phyloP scores from a whole-genome alignment of 805 yeast genomes.

The Candida cerambycidarum region DNA sequence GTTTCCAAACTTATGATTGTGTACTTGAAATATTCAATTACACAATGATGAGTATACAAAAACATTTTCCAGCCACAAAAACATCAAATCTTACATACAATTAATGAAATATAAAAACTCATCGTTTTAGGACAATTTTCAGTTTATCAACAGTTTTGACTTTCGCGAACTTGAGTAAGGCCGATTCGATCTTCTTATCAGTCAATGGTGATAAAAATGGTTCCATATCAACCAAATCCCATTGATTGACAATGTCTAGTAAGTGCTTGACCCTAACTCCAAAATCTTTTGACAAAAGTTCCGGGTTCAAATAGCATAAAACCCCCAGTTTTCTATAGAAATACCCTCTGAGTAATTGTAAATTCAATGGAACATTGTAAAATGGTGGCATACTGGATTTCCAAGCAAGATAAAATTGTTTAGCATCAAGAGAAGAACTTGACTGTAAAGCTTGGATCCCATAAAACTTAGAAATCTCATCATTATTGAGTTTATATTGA shows the following conservation, averaged over 20 bases:
- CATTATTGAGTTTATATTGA: slow-evolving; percentile 40
- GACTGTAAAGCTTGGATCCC: slow-evolving; percentile 52
- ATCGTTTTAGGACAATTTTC: slow-evolving; percentile 29
- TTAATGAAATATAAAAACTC: slow-evolving; percentile 14
- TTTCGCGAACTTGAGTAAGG: slow-evolving; percentile 37
- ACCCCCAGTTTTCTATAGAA: slow-evolving; percentile 20
- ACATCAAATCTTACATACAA: slow-evolving; percentile 11
- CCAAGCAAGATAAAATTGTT: slow-evolving; percentile 66
- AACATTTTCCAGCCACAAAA: background rate
- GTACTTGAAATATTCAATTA: too few relatives aligned
- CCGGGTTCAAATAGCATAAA: slow-evolving; percentile 55
- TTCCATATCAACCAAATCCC: slow-evolving; percentile 42
- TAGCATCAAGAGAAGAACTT: slow-evolving; percentile 16
- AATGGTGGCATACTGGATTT: slow-evolving; percentile 62
- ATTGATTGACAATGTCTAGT: slow-evolving; percentile 28
- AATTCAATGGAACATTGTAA: slow-evolving; percentile 58
- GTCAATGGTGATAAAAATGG: slow-evolving; percentile 31
- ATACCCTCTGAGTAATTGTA: slow-evolving; percentile 52
- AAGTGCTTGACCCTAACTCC: slow-evolving; percentile 27
- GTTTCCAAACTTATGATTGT: too few relatives aligned
- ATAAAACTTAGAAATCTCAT: slow-evolving; percentile 55
- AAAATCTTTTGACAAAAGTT: slow-evolving; percentile 42
- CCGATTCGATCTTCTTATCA: slow-evolving; percentile 37
- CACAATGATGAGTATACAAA: too few relatives aligned
- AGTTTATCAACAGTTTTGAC: slow-evolving; percentile 35